Evolutionary conservation across 257 asterid species (phyloP).

Genomic region (Solanum clarkiae): DNA sequence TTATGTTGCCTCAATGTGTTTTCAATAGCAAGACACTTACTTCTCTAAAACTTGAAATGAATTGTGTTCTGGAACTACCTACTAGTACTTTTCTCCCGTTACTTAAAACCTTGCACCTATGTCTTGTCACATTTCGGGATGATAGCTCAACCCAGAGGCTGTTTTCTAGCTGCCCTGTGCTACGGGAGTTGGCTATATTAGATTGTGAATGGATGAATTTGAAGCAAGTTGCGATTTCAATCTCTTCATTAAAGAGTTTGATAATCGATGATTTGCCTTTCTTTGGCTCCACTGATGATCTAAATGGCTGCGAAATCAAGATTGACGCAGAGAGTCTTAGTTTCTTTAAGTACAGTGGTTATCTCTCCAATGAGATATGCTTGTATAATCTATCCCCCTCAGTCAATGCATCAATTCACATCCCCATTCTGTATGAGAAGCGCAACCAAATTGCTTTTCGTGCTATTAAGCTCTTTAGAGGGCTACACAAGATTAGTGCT

Average conservation of each 20-base stretch:
- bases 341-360: constrained; percentile 30
- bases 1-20: constrained; percentile 27
- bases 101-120: constrained; percentile 29
- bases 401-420: constrained; percentile 20
- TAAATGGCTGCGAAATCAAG: constrained; percentile 30
- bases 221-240: constrained; percentile 19
- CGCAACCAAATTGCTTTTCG: constrained; percentile 19
- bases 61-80: constrained; percentile 34
- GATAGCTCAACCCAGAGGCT: constrained; percentile 33
- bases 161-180: constrained; percentile 32
- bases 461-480: constrained; percentile 18
- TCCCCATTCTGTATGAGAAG: constrained; percentile 11
- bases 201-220: constrained; percentile 42
- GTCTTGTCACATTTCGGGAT: constrained; percentile 35
- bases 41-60: constrained; percentile 31
- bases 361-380: constrained; percentile 26
- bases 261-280: constrained; percentile 39
- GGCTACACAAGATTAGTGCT: constrained; percentile 17
- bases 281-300: constrained; percentile 21
- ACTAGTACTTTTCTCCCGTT: constrained; percentile 25
- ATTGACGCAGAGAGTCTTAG: constrained; percentile 28
- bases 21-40: constrained; percentile 21
- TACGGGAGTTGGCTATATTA: constrained; percentile 34
- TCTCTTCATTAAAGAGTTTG: constrained; percentile 34
- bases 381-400: constrained; percentile 14